phyloP scores from a whole-genome alignment of 2,329 filamentous ascomycete genomes.

The Monosporascus ibericus region DNA sequence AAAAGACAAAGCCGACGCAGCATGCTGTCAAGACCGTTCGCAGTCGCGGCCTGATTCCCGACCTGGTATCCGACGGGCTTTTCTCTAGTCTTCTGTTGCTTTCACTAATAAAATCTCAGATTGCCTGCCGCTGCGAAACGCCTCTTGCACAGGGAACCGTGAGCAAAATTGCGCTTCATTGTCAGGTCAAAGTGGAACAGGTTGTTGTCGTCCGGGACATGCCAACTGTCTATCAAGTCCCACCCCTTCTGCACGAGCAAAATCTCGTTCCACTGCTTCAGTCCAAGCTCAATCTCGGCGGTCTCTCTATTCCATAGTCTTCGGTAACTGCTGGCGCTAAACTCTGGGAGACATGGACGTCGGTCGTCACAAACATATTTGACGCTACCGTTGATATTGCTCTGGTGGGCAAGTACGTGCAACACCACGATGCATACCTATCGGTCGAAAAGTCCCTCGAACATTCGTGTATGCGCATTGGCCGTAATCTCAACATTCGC shows the following conservation, averaged over 20 bases:
- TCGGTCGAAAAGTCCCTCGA: conserved; percentile 82
- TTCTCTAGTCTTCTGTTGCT: conserved; percentile 2
- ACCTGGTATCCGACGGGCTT: conserved; percentile 47
- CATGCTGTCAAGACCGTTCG: conserved; percentile 79
- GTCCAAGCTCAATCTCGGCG: conserved; percentile 58
- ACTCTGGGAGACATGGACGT: conserved; percentile 74
- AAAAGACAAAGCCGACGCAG: conserved; percentile 98
- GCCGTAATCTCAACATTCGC: conserved; percentile 69
- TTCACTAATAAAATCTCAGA: conserved; percentile 40
- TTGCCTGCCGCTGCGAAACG: conserved; percentile 85
- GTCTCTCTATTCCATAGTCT: conserved; percentile 42
- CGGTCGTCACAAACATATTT: conserved; percentile 61
- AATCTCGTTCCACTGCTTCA: conserved; percentile 64
- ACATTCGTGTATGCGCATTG: conserved; percentile 83
- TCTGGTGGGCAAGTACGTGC: conserved; percentile 87
- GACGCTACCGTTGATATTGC: conserved; percentile 71
- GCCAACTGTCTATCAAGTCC: conserved; percentile 87
- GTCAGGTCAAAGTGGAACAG: conserved; percentile 79
- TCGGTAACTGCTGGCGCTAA: conserved; percentile 56
- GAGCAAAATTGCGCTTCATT: conserved; percentile 83
- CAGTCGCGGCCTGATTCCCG: conserved; percentile 68
- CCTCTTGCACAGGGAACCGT: conserved; percentile 68
- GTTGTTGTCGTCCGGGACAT: conserved; percentile 89
- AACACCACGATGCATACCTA: conserved; percentile 79
- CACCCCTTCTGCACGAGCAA: conserved; percentile 82